Conservation (phyloP, 169 alveolate species). For the Plasmodium malariae region DNA sequence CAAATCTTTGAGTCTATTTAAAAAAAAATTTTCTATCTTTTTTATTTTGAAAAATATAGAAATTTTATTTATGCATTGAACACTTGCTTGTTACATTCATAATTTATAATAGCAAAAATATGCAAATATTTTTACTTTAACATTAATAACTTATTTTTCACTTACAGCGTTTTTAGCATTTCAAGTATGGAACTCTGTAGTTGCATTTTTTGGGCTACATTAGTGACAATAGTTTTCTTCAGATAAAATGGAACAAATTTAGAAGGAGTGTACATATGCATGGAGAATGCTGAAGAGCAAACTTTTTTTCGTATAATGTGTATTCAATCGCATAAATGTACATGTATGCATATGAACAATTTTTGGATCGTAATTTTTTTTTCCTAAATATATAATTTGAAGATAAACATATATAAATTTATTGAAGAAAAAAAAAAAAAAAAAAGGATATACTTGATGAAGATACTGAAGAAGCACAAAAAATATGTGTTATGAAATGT, state of each 20-base stretch:
- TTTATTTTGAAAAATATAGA: not conserved
- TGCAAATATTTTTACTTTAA: not conserved
- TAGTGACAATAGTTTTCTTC: not conserved
- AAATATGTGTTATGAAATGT: constrained; percentile 19
- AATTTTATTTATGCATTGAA: not conserved
- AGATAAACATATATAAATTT: constrained; percentile 14
- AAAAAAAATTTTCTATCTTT: not conserved
- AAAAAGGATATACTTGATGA: constrained; percentile 20
- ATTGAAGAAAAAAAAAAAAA: constrained; percentile 17
- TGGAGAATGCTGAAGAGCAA: not conserved
- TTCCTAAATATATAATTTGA: constrained; percentile 8
- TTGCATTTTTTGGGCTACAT: not conserved
- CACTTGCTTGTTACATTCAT: not conserved
- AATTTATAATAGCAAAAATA: not conserved
- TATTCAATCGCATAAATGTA: no score
- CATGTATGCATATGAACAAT: not conserved
- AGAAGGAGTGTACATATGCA: not conserved
- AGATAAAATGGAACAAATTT: not conserved
- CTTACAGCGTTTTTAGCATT: not conserved
- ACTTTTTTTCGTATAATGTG: not conserved
- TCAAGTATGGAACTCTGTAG: not conserved
- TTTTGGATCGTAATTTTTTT: not conserved
- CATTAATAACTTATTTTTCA: not conserved
- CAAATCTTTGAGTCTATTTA: not conserved
- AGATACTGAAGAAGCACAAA: constrained; percentile 18